phyloP scores from a whole-genome alignment of 1,284 basidiomycete species.

The Gomphus sp. region DNA sequence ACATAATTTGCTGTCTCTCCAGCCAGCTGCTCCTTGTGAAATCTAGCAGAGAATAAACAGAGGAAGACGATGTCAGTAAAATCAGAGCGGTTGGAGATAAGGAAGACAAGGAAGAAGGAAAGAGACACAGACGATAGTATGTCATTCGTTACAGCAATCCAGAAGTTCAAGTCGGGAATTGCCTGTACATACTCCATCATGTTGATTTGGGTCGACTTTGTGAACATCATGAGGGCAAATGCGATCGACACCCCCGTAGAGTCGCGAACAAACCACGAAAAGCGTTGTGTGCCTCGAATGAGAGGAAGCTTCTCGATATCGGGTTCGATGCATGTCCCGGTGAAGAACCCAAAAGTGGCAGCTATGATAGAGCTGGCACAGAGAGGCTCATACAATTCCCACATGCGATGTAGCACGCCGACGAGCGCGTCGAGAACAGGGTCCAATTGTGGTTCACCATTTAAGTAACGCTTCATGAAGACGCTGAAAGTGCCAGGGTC shows the following conservation, averaged over 20 bases:
- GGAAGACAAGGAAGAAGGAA: background rate
- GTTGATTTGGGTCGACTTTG: background rate
- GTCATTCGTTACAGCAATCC: slow-evolving; percentile 4
- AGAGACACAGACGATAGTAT: background rate
- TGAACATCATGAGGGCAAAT: background rate
- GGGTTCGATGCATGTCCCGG: background rate
- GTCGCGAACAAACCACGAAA: slow-evolving; percentile 4
- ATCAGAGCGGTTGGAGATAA: background rate
- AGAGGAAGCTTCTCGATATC: background rate
- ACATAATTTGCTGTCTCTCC: slow-evolving; percentile 11
- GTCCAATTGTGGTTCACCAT: background rate
- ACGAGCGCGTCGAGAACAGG: slow-evolving; percentile 2
- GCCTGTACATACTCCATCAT: slow-evolving; percentile 2
- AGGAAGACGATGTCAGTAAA: background rate
- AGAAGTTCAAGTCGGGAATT: slow-evolving; percentile 4
- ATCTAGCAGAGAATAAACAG: slow-evolving; percentile 15
- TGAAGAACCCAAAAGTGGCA: background rate
- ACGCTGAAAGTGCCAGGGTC: background rate
- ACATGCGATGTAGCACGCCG: background rate
- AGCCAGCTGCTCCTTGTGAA: slow-evolving; percentile 9
- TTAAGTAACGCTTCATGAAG: background rate
- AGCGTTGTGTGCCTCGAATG: background rate
- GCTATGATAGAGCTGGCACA: background rate
- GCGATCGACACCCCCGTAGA: background rate
- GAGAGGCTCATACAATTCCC: slow-evolving; percentile 4